Base-by-base conservation (phyloP, 1,139 yeast genomes). In the Yamadazyma triangularis region DNA sequence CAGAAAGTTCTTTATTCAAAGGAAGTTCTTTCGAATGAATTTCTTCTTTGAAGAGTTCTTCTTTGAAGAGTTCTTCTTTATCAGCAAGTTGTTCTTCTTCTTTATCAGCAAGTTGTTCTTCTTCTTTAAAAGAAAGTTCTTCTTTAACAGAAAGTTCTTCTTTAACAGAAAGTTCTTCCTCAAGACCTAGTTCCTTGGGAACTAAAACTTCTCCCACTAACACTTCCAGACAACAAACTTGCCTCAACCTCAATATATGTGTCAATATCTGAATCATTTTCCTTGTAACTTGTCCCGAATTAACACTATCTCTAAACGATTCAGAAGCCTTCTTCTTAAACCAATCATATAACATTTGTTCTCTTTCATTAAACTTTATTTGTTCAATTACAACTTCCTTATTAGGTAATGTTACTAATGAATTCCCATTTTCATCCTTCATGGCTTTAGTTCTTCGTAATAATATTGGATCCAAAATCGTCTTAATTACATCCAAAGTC, bases 391-490 rank as follows among this genome's bases (percentile, higher is more conserved):
- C 58, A 4, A 91, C 77, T 35, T 79, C 82, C 48, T 87, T 89
- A 1, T 75, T 70, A 0, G 97, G 97, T 18, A 91, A 56, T 29
- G 70, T 76, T 1, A 91, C 94, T 28, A 91, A 58, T 1, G 85
- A 81, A 20, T 72, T 65, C 0, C 97, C 97, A 47, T 85, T 72
- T 5, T 58, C 64, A 41, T 73, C 86, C 44, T 74, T 82, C 88
- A 88, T 91, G 41, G 72, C 76, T 47, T 91, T 91, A 0, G 97
- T 89, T 47, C 98, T 68, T 45, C 98, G 70, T 36, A 91, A 56
- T 25, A 89, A 65, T 0, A 91, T 70, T 0, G 97, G 96, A 39
- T 85, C 91, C 41, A 89, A 60, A 23, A 91, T 83, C 0, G 93
- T 78, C 48, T 85, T 88, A 5, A 91, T 85, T 2, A 88, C 84